phyloP scores from a whole-genome alignment of 78 protist species.

The Thecamonas trahens region DNA sequence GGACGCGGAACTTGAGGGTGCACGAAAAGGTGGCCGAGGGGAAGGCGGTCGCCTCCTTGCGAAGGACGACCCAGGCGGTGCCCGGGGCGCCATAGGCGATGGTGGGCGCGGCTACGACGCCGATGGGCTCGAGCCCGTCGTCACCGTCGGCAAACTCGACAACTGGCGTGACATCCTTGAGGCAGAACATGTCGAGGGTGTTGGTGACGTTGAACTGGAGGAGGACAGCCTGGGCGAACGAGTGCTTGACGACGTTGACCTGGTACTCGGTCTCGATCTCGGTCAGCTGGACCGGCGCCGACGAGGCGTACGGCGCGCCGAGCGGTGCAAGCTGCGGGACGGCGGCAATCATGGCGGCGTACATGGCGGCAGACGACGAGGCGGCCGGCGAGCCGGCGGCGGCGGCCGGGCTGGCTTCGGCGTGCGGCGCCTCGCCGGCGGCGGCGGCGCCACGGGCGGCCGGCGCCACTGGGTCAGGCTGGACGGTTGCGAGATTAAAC shows the following conservation, averaged over 20 bases:
- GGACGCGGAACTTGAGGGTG: conserved; percentile 50
- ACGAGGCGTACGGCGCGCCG: conserved; percentile 54
- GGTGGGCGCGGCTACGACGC: background rate
- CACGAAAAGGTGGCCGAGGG: conserved; percentile 20
- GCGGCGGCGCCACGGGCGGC: background rate
- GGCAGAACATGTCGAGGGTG: conserved; percentile 74
- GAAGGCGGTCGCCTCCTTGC: conserved; percentile 12
- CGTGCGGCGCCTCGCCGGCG: conserved; percentile 3
- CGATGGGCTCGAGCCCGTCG: background rate
- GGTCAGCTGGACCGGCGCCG: conserved; percentile 63
- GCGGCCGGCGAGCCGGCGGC: background rate
- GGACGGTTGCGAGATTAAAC: background rate
- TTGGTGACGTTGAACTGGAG: conserved; percentile 78
- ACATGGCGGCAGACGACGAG: background rate
- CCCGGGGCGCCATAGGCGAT: background rate
- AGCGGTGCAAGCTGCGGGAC: conserved; percentile 70
- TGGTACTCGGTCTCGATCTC: conserved; percentile 91
- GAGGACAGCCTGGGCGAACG: conserved; percentile 62
- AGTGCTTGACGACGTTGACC: conserved; percentile 78
- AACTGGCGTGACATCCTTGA: conserved; percentile 61
- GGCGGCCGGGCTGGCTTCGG: background rate
- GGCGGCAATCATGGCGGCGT: conserved; percentile 21
- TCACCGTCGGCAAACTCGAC: conserved; percentile 14
- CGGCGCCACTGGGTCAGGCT: background rate
- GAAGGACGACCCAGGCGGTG: conserved; percentile 16